phyloP scores from a whole-genome alignment of 805 yeast genomes.

The Brettanomyces anomalus region DNA sequence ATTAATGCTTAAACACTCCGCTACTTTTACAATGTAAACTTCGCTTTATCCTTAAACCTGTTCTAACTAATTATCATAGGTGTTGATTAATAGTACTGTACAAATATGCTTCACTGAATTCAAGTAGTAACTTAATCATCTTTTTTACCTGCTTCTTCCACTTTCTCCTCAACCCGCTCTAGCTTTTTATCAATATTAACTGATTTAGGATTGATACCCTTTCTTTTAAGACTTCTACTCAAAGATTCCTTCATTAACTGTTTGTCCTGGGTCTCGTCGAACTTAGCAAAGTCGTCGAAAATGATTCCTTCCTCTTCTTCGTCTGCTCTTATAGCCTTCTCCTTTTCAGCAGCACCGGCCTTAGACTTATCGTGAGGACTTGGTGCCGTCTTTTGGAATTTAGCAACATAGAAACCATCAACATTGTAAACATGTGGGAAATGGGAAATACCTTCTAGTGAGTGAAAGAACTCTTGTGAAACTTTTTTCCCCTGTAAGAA shows the following conservation, averaged over 20 bases:
- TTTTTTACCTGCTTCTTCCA: neutral
- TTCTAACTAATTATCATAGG: too few relatives aligned
- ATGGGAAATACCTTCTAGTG: conserved; percentile 92
- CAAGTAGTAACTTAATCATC: neutral
- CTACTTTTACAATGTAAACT: too few relatives aligned
- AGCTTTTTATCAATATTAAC: conserved; percentile 22
- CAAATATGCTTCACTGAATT: too few relatives aligned
- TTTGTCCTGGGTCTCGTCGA: conserved; percentile 69
- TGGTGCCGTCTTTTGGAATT: conserved; percentile 83
- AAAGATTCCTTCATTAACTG: conserved; percentile 61
- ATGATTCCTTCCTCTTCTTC: conserved; percentile 71
- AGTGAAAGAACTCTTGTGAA: conserved; percentile 65
- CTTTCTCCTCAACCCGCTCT: conserved; percentile 6
- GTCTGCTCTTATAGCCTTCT: conserved; percentile 70
- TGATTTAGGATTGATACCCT: conserved; percentile 61
- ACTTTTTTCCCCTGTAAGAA: conserved; percentile 85
- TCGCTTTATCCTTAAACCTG: too few relatives aligned
- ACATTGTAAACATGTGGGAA: conserved; percentile 98
- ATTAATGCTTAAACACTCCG: too few relatives aligned
- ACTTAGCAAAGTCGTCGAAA: conserved; percentile 76
- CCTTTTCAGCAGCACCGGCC: conserved; percentile 86
- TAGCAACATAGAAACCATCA: conserved; percentile 97
- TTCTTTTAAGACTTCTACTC: conserved; percentile 54
- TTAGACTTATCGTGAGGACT: conserved; percentile 77
- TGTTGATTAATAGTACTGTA: too few relatives aligned